These are phyloP conservation scores for Talaromyces liani DNA, from an alignment of 495 filamentous ascomycete species.

Conservation along the genomic window DNA sequence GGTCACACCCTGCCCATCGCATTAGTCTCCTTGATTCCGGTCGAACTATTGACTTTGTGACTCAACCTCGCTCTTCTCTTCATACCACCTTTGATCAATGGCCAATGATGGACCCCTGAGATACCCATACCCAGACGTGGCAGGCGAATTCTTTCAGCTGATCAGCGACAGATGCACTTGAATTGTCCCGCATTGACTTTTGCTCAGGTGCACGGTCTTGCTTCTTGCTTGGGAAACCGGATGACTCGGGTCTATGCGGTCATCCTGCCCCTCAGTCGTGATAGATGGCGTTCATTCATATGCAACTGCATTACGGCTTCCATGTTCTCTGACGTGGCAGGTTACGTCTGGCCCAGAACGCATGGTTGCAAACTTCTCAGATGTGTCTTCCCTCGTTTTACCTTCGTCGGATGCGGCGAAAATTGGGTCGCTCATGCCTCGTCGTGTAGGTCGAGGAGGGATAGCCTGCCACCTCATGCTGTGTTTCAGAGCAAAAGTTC, in stretches of 20 bases:
- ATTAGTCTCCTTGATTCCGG: slow-evolving; percentile 1
- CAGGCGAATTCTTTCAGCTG: slow-evolving; percentile 38
- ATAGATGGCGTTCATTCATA: slow-evolving; percentile 32
- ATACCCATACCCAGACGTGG: slow-evolving; percentile 4
- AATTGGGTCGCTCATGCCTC: slow-evolving; percentile 9
- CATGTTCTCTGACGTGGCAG: slow-evolving; percentile 43
- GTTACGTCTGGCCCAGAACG: slow-evolving; percentile 28
- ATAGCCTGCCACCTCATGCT: slow-evolving; percentile 11
- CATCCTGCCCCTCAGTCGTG: slow-evolving; percentile 35
- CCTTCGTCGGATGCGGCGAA: slow-evolving; percentile 18
- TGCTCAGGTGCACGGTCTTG: slow-evolving; percentile 35
- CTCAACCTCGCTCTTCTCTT: slow-evolving; percentile 1
- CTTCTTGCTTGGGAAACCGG: slow-evolving; percentile 3
- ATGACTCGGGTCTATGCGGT: slow-evolving; percentile 5
- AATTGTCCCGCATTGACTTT: slow-evolving; percentile 37
- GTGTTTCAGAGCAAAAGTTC: slow-evolving; percentile 12
- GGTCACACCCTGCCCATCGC: neutral
- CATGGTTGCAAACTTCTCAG: slow-evolving; percentile 6
- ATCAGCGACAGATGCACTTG: slow-evolving; percentile 39
- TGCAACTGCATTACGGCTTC: slow-evolving; percentile 41
- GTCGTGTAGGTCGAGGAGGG: neutral
- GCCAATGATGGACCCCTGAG: slow-evolving; percentile 6
- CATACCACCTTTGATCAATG: neutral
- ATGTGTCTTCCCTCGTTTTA: neutral
- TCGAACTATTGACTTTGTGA: neutral